Percentiles rank a stretch among this genome's conserved stretches.
Conservation (phyloP, 352 stramenopile species). For the Phytophthora hibernalis region DNA sequence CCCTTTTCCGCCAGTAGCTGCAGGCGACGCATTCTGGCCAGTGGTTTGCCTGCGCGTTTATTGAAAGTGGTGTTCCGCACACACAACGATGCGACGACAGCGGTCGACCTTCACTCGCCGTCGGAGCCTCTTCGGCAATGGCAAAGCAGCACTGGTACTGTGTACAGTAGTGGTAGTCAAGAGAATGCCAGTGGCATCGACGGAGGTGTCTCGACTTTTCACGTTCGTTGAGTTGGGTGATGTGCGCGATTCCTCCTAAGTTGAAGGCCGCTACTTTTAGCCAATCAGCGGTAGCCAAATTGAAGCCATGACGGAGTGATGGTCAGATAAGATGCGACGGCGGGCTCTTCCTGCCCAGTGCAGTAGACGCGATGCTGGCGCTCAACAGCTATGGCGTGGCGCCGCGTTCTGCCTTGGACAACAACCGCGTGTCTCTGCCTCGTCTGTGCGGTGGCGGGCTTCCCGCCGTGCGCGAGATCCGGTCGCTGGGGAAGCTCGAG, state of each 20-base stretch:
- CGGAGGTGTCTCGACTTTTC: not conserved
- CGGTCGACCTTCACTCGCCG: not conserved
- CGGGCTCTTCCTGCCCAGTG: not conserved
- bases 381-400: slow-evolving; percentile 61
- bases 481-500: slow-evolving; percentile 64
- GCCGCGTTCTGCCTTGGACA: slow-evolving; percentile 13
- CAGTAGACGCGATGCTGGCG: slow-evolving; percentile 34
- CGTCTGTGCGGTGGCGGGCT: slow-evolving; percentile 44
- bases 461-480: slow-evolving; percentile 35
- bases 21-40: slow-evolving; percentile 13
- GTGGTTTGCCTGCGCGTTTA: slow-evolving; percentile 17
- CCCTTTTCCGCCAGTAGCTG: slow-evolving; percentile 10
- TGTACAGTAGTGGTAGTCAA: too few relatives aligned
- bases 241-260: not conserved
- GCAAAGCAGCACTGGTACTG: too few relatives aligned
- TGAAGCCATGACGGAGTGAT: slow-evolving; percentile 1
- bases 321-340: slow-evolving; percentile 14
- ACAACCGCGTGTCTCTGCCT: slow-evolving; percentile 46
- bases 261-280: slow-evolving; percentile 11
- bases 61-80: slow-evolving; percentile 7
- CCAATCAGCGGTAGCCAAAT: slow-evolving; percentile 4
- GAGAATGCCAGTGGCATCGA: too few relatives aligned
- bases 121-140: not conserved
- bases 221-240: not conserved
- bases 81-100: slow-evolving; percentile 3